Percentiles rank a stretch among this genome's conserved stretches.
Conservation (phyloP, 495 filamentous ascomycete species). For the Penicillium nucicola region DNA sequence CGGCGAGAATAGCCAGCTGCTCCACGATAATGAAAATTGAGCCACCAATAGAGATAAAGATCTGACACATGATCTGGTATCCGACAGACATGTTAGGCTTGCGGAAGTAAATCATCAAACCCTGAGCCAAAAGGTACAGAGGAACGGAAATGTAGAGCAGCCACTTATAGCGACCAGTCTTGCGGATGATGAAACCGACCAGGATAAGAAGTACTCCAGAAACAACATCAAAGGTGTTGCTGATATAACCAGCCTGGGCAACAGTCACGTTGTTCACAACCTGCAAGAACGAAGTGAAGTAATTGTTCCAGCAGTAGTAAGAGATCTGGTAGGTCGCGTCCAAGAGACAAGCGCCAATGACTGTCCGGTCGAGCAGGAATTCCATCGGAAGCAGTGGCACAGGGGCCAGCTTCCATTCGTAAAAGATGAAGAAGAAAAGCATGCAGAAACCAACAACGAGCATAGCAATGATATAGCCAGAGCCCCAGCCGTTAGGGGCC, state of each 20-base stretch:
- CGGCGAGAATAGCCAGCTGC: slow-evolving; percentile 63
- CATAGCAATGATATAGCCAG: slow-evolving; percentile 45
- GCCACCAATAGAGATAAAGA: slow-evolving; percentile 61
- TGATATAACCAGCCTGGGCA: slow-evolving; percentile 47
- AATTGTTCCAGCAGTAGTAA: slow-evolving; percentile 30
- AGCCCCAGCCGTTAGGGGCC: slow-evolving; percentile 32
- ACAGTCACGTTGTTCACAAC: slow-evolving; percentile 58
- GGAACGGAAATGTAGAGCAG: slow-evolving; percentile 53
- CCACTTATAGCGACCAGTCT: slow-evolving; percentile 46
- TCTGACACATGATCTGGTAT: slow-evolving; percentile 65
- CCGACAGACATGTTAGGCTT: slow-evolving; percentile 50
- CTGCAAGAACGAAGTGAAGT: slow-evolving; percentile 62
- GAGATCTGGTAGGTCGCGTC: slow-evolving; percentile 49
- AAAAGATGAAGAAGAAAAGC: slow-evolving; percentile 48
- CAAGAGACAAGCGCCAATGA: slow-evolving; percentile 53
- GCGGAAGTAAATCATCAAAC: slow-evolving; percentile 61
- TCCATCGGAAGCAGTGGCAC: slow-evolving; percentile 49
- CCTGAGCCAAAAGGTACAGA: slow-evolving; percentile 45
- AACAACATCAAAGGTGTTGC: slow-evolving; percentile 42
- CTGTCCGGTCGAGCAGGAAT: slow-evolving; percentile 46
- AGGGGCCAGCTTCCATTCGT: slow-evolving; percentile 49
- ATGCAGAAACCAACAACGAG: slow-evolving; percentile 48
- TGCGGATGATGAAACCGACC: slow-evolving; percentile 46
- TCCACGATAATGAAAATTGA: slow-evolving; percentile 53
- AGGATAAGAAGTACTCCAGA: slow-evolving; percentile 36